These are phyloP conservation scores for Lactifluus subvellereus DNA, from an alignment of 768 basidiomycete genomes.

Conservation along the genomic window DNA sequence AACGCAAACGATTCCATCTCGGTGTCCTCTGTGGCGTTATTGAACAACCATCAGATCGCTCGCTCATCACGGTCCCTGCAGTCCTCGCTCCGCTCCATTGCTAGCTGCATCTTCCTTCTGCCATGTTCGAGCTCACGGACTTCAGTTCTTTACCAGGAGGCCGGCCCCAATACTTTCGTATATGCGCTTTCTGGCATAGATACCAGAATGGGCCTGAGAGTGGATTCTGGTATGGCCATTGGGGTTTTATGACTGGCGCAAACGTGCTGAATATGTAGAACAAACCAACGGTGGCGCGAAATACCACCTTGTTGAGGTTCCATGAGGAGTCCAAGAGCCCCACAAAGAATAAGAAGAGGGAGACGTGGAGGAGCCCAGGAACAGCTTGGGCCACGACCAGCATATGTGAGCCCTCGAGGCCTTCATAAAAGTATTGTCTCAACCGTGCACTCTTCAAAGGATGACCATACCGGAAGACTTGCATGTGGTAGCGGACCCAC, in stretches of 20 bases:
- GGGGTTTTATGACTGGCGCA: neutral
- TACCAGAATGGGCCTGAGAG: constrained; percentile 9
- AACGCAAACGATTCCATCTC: constrained; percentile 4
- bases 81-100: neutral
- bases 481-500: constrained; percentile 40
- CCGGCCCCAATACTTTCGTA: neutral
- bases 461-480: constrained; percentile 28
- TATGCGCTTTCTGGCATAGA: constrained; percentile 6
- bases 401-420: constrained; percentile 39
- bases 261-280: constrained; percentile 17
- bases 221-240: constrained; percentile 15
- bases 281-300: neutral
- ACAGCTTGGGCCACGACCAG: constrained; percentile 38
- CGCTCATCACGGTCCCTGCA: neutral
- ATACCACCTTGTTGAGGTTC: constrained; percentile 25
- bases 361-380: constrained; percentile 44
- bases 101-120: neutral
- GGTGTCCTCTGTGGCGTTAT: neutral
- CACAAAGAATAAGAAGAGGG: constrained; percentile 48
- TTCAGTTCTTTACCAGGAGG: neutral
- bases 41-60: constrained; percentile 5
- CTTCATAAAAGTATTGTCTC: constrained; percentile 35
- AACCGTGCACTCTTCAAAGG: constrained; percentile 35
- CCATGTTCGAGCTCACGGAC: neutral
- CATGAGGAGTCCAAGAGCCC: constrained; percentile 42